Evolutionary conservation across 495 filamentous ascomycete genomes (phyloP), one percentile per base, ranked within the genome.

Genomic region (Penicillium turbatum): DNA sequence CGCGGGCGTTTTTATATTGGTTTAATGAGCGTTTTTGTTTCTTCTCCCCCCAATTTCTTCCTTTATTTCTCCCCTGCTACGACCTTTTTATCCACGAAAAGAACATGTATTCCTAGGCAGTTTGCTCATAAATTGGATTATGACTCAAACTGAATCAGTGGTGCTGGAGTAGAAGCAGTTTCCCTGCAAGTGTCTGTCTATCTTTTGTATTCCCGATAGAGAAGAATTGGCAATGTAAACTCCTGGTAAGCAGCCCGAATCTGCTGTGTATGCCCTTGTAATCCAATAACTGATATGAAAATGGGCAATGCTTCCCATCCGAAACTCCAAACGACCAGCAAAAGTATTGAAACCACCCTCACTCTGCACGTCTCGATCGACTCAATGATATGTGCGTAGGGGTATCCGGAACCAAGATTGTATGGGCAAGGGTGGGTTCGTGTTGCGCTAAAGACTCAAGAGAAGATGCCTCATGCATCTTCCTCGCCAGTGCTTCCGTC

Each of bases 401-500:
- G 57, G 53, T 60, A 60, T 60, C 27, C 42, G 31, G 19, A 45
- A 46, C 29, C 48, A 43, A 52, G 41, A 26, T 36, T 17, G 35
- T 53, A 47, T 48, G 24, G 38, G 49, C 41, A 55, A 42, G 34
- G 57, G 32, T 45, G 47, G 29, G 31, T 21, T 54, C 38, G 34
- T 26, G 42, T 29, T 29, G 51, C 31, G 41, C 17, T 38, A 39
- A 41, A 42, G 47, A 26, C 37, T 40, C 30, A 32, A 55, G 34
- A 51, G 32, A 19, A 35, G 41, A 21, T 26, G 42, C 12, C 45
- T 70, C 51, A 72, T 19, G 57, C 44, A 38, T 79, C 78, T 43
- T 80, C 78, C 53, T 80, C 76, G 35, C 70, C 71, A 27, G 71
- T 77, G 48, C 73, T 79, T 54, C 78, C 78, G 62, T 80, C 78